Base-by-base conservation (phyloP, 306 rosid genomes). In the Begonia loranthoides region DNA sequence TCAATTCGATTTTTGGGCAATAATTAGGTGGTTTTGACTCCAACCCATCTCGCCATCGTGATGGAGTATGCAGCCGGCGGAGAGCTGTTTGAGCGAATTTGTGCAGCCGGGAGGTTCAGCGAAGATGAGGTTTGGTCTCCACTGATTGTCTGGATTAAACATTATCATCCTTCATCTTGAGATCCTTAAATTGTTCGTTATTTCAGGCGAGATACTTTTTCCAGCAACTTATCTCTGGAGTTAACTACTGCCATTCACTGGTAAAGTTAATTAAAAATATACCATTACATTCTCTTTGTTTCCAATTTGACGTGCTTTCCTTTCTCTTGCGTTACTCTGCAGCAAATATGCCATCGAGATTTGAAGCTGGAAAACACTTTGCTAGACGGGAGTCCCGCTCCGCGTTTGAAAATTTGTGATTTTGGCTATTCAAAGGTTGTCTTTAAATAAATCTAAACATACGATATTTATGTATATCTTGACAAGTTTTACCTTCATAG, bases 11-110 rank as follows among this genome's bases (percentile, higher is more conserved):
- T 1, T 43, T 43, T 43, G n/a, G 36, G 36, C 36, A 28, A 57
- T 50, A 66, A 64, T 69, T 73, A 84, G 94, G 76, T 84, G 62
- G 87, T 84, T 46, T 70, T 84, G 84, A 84, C 94, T 55, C 90
- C 94, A 1, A 81, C 94, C 1, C 94, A 84, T 78, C 74, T 84
- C 45, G 89, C 82, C 52, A 84, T 84, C 15, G 94, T 80, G 15
- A 80, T 84, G 94, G 94, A 84, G 79, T 80, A 84, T 60, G 94
- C 94, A 7, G 90, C 94, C 5, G 94, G 94, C 52, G 94, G 94
- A 57, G 94, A 84, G 69, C 83, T 84, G 13, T 84, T 84, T 28
- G 90, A 84, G 64, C 73, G 94, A 36, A 84, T 84, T 55, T 81
- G 89, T 63, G 67, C 16, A 62, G 90, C 90, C 13, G 94, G 94